Evolutionary conservation across 2,329 filamentous ascomycete species (phyloP), one percentile per base, ranked within the genome.

Genomic region (Pyrenophora teres): DNA sequence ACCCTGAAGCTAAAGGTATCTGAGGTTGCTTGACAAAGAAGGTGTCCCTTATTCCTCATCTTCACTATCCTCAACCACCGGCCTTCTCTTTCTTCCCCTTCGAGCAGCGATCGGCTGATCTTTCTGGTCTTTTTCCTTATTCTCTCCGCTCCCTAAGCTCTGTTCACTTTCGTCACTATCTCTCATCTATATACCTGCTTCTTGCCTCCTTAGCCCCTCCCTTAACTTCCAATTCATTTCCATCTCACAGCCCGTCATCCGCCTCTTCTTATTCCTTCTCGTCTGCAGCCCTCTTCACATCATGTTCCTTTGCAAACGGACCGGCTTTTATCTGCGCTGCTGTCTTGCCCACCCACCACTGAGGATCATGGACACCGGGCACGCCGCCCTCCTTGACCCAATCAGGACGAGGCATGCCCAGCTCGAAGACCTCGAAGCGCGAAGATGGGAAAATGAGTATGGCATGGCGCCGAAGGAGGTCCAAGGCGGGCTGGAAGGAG

Each of bases 331-430:
- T 37, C 33, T 57, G 45, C 9, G 42, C 55, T 0, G 6, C 21
- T 2, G 30, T 39, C 43, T 48, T 59, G 3, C 49, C 50, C 6
- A 52, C 25, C 59, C 59, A 62, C 59, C 55, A 62, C 12, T 58
- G 57, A 12, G 54, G 25, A 18, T 49, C 46, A 9, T 52, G 46
- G 0, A 54, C 4, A 1, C 40, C 31, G 2, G 36, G n/a, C 1
- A 48, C 19, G 4, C 16, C 35, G 10, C 51, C 46, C 40, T 44
- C 36, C 5, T 15, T 12, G 2, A 56, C 49, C 39, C 47, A 48
- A 35, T 55, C 37, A 1, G 49, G 54, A 5, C 42, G 16, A 3
- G 43, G 49, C 3, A 54, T 15, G 18, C 57, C 57, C 1, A 52
- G 33, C 23, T 55, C 57, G 8, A 32, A 54, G 9, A 41, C 18